Base-by-base conservation (phyloP, 495 filamentous ascomycete species). In the Tuber brumale region DNA sequence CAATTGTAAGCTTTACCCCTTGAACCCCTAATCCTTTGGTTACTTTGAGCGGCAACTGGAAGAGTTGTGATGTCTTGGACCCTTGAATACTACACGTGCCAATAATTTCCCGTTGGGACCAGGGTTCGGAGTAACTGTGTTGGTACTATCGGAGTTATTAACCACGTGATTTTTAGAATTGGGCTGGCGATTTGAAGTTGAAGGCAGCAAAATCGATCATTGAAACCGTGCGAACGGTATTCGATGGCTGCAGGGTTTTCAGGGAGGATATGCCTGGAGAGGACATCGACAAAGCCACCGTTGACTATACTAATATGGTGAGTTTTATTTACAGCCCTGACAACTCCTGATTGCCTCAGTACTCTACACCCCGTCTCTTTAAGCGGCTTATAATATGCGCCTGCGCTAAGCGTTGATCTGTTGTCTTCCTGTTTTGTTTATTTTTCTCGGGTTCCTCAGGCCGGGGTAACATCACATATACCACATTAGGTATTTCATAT, bases 251-350 rank as follows among this genome's bases (percentile, higher is more conserved):
- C 72, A 79, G 81, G 27, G 79, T 81, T n/a, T 83, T 83, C 39
- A 89, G 95, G 74, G 95, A 99, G 84, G 86, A 88, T 44, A 87
- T 88, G n/a, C 73, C 85, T 2, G 81, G 81, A 0, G 84, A 86
- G 10, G 82, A 84, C 7, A 75, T 87, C 43, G 82, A 82, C 57
- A 76, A 84, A 41, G 84, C 86, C 37, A 86, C 84, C 23, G 81
- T 85, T 39, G 92, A 97, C 81, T 97, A 97, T 83, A 92, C 92
- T 79, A 99, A 99, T 85, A 92, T 97, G 88, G 92, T 92, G n/a
- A 70, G 81, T 79, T 45, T 72, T 74, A 70, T 44, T 51, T 45
- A 42, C 44, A 71, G 75, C 51, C 51, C 51, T 61, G n/a, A 31
- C 51, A 6, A 61, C 51, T 57, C 51, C 51, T 31, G 51, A 61